Base-by-base conservation (phyloP, 208 protist species). In the Leishmania tarentolae region DNA sequence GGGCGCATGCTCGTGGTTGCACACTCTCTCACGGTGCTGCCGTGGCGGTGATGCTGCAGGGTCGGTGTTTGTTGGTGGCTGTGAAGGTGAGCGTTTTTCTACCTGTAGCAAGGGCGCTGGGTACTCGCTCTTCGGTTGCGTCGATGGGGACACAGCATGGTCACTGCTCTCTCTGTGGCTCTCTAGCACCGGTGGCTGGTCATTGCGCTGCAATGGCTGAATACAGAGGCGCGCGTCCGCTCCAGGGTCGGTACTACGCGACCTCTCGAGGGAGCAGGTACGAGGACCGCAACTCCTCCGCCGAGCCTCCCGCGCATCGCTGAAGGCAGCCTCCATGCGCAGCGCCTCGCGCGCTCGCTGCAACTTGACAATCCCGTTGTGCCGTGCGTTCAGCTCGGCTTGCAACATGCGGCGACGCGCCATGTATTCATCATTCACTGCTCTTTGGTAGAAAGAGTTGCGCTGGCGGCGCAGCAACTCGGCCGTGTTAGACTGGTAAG, bases 401-500 rank as follows among this genome's bases (percentile, higher is more conserved):
- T 91, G 92, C 65, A 97, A 82, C 76, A 89, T 78, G 37, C 88
- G 87, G 37, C 91, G 80, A 7, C 94, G 94, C 13, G 76, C 63
- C 53, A 90, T 73, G 56, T 91, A 88, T 79, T 97, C 94, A 50
- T 78, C 71, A 47, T 90, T 79, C 0, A 90, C 76, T 37, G 86
- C 86, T 40, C 83, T 87, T 47, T 93, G 91, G 66, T 91, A 91
- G 24, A 88, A 59, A 42, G 79, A 83, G 57, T 89, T 89, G 50
- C 84, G 84, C 37, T 80, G 86, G 61, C 86, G 79, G 50, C 94
- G 92, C n/a, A 97, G 86, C 66, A 96, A 69, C 79, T 95, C 87
- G 0, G 92, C 83, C 8, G 88, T 94, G 83, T 92, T 97, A 46
- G 86, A 68, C 28, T 73, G 73, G 77, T 87, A 87, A 61, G 37